Conservation (phyloP, 1,284 basidiomycete genomes). For the Ganoderma boninense region DNA sequence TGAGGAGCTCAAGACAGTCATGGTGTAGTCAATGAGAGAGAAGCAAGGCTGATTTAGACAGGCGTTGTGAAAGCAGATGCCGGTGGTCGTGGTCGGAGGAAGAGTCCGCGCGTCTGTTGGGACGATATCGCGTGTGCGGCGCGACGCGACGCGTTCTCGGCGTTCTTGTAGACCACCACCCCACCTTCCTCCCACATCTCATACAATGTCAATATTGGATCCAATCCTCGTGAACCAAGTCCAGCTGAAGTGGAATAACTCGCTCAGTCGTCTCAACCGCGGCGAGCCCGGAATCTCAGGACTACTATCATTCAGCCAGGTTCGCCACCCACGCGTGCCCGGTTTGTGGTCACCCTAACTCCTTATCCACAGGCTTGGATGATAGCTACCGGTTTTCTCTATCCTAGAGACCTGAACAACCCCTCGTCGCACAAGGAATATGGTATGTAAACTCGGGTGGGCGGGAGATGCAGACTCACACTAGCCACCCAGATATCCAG, state of each 20-base stretch:
- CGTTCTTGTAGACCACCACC: not conserved
- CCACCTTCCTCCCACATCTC: not conserved
- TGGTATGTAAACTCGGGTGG: slow-evolving; percentile 40
- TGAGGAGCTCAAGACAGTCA: too few species aligned
- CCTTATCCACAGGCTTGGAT: slow-evolving; percentile 64
- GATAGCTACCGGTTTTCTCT: slow-evolving; percentile 61
- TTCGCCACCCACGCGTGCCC: slow-evolving; percentile 39
- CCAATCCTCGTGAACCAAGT: slow-evolving; percentile 51
- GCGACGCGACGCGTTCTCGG: slow-evolving; percentile 15
- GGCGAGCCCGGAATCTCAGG: slow-evolving; percentile 70
- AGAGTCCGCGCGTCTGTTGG: not conserved
- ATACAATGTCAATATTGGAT: not conserved
- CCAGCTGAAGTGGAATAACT: slow-evolving; percentile 75
- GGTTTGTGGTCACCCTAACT: not conserved
- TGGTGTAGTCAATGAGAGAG: too few species aligned
- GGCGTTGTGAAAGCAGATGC: not conserved
- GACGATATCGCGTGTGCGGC: not conserved
- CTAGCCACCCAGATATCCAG: slow-evolving; percentile 51
- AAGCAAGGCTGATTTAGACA: not conserved
- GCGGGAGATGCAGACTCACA: slow-evolving; percentile 1
- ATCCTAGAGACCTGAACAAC: slow-evolving; percentile 61
- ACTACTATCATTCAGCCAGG: slow-evolving; percentile 70
- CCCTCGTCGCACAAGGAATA: slow-evolving; percentile 43
- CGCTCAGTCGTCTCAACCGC: slow-evolving; percentile 71
- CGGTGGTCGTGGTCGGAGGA: not conserved